Conservation (phyloP, 306 rosid species). For the Prunus salicina region DNA sequence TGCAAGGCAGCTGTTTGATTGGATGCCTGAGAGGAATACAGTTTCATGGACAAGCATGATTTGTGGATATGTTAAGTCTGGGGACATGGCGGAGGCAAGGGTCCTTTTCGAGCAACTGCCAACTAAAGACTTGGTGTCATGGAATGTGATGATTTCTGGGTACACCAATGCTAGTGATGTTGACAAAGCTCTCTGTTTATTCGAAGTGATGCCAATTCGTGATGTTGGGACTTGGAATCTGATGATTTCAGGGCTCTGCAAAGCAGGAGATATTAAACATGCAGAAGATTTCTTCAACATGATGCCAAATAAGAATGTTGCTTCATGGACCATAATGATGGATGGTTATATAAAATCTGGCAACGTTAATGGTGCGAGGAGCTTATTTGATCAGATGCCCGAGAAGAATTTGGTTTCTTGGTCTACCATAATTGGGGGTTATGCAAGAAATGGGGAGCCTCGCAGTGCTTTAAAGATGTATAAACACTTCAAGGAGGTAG, state of each 20-base stretch:
- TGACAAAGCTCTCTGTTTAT: background rate
- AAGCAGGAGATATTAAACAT: constrained; percentile 1
- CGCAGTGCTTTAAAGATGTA: background rate
- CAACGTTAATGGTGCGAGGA: background rate
- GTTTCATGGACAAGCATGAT: constrained; percentile 16
- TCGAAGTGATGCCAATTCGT: background rate
- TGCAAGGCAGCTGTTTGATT: constrained; percentile 7
- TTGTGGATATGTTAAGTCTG: background rate
- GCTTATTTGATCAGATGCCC: constrained; percentile 7
- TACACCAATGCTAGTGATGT: background rate
- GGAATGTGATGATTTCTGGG: constrained; percentile 12
- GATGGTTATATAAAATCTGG: constrained; percentile 12
- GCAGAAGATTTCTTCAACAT: background rate
- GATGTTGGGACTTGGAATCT: constrained; percentile 12
- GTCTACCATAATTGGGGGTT: constrained; percentile 16
- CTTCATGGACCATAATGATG: constrained; percentile 16
- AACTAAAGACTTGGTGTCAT: constrained; percentile 8
- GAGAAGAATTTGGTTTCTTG: constrained; percentile 10
- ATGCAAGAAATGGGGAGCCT: constrained; percentile 9
- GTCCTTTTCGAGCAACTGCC: constrained; percentile 12
- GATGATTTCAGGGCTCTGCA: background rate
- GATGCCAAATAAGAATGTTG: background rate
- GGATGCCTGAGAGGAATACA: constrained; percentile 13
- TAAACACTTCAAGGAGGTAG: constrained; percentile 10
- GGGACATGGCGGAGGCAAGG: constrained; percentile 9